Evolutionary conservation across 305 asterid genomes (phyloP), one percentile per base, ranked within the genome.

Genomic region (Fraxinus velutina): DNA sequence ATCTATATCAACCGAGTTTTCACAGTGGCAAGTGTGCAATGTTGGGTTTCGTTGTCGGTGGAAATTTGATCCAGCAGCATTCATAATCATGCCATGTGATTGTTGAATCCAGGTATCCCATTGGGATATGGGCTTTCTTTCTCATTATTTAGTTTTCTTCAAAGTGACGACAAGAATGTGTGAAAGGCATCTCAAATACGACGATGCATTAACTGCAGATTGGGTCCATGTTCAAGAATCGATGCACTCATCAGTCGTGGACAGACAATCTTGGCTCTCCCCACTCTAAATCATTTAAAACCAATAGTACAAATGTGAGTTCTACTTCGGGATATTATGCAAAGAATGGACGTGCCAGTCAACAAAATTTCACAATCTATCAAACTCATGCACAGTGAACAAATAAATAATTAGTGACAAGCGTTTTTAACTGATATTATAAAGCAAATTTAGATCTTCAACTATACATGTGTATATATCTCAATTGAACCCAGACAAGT

Each of bases 41-140:
- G 42, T 78, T 24, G 34, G 7, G 36, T 47, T 78, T 3, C 2
- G 55, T 13, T 29, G 60, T 24, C 60, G 79, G 82, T 27, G 15
- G 76, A 71, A 30, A 33, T 32, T 71, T 71, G 5, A 32, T 24
- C 30, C 52, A 74, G n/a, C 60, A 70, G 55, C 73, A 76, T 71
- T 76, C 80, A 57, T 19, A 19, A 57, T 52, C 64, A 34, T 34
- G 30, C 47, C 64, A 80, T 42, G 78, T 80, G 81, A 52, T 39
- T 32, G 79, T 76, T 75, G 27, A 83, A 64, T 64, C 22, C 42
- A 60, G 29, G 32, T 21, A 60, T 60, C 30, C 71, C 32, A 19
- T 60, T 78, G 36, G 44, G 52, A 60, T 47, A 77, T 71, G 82
- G 70, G 42, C 15, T 55, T 24, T 7, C 30, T 19, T 57, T 6